Percentiles rank a stretch among this genome's conserved stretches.
phyloP scores from a whole-genome alignment of 441 rosid species.

The Rhodomyrtus psidioides region DNA sequence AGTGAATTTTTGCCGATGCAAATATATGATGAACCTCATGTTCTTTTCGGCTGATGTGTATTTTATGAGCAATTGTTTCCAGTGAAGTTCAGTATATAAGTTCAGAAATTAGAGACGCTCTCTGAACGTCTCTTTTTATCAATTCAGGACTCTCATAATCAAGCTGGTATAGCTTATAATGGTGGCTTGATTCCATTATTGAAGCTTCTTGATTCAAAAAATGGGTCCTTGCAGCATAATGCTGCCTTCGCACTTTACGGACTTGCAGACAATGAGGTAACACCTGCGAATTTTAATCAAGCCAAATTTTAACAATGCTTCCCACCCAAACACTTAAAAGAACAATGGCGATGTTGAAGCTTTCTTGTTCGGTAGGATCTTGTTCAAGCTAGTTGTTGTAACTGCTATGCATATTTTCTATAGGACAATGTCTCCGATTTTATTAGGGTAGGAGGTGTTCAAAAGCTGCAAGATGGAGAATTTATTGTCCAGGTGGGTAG shows the following conservation, averaged over 20 bases:
- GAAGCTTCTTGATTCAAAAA: constrained; percentile 92
- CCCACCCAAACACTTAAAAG: neutral
- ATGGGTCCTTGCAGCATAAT: constrained; percentile 97
- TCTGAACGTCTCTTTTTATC: neutral
- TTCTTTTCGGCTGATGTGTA: neutral
- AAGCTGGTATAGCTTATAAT: constrained; percentile 92
- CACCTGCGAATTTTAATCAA: neutral
- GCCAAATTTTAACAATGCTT: neutral
- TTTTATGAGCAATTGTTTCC: neutral
- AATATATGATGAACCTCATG: neutral
- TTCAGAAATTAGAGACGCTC: neutral
- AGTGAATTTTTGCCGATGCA: neutral
- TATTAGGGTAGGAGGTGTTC: constrained; percentile 96
- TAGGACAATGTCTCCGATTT: constrained; percentile 97
- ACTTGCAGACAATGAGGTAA: constrained; percentile 97
- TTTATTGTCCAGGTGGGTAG: constrained; percentile 89
- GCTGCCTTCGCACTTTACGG: constrained; percentile 99
- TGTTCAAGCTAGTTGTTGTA: neutral
- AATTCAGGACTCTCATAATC: constrained; percentile 82
- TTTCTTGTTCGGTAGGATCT: neutral
- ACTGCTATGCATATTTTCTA: constrained; percentile 11
- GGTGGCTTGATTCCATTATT: constrained; percentile 87
- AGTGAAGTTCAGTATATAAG: neutral
- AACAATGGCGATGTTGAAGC: neutral
- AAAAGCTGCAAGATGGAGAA: constrained; percentile 94